phyloP scores from a whole-genome alignment of 2,329 filamentous ascomycete genomes.

The Fusarium bactridioides region DNA sequence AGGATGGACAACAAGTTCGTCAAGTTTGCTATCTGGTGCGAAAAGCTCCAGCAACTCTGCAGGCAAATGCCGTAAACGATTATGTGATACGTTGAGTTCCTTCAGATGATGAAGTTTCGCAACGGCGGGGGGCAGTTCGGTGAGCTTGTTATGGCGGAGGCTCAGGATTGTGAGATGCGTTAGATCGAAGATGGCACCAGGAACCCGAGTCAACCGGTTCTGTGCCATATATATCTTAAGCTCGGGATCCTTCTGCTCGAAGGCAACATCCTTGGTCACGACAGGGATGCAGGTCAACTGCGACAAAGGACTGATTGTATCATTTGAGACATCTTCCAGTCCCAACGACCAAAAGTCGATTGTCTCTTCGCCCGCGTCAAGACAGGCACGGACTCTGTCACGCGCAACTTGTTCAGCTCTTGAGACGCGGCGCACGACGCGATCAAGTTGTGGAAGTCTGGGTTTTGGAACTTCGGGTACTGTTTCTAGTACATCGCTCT shows the following conservation, averaged over 20 bases:
- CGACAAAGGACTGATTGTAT: constrained; percentile 64
- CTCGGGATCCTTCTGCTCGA: constrained; percentile 64
- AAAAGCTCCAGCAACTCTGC: constrained; percentile 69
- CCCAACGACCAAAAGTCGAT: constrained; percentile 69
- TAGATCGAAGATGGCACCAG: constrained; percentile 68
- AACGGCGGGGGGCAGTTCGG: constrained; percentile 67
- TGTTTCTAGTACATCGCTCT: constrained; percentile 51
- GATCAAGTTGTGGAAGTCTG: constrained; percentile 51
- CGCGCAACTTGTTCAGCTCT: constrained; percentile 55
- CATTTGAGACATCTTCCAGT: constrained; percentile 63
- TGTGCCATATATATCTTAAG: constrained; percentile 68
- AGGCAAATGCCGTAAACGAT: constrained; percentile 67
- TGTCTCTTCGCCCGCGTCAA: constrained; percentile 66
- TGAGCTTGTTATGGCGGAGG: constrained; percentile 69
- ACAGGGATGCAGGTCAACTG: constrained; percentile 63
- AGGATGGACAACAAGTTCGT: constrained; percentile 64
- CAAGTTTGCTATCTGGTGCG: constrained; percentile 53
- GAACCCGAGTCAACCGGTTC: constrained; percentile 65
- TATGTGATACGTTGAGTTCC: constrained; percentile 72
- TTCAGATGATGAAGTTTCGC: constrained; percentile 64
- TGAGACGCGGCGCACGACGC: constrained; percentile 44
- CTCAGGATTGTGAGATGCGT: constrained; percentile 70
- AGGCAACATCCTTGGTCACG: constrained; percentile 64
- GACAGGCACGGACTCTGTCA: constrained; percentile 57
- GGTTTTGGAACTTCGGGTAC: constrained; percentile 45